Evolutionary conservation across 1,284 basidiomycete genomes (phyloP), one percentile per base, ranked within the genome.

Genomic region (Rhodotorula sp.): DNA sequence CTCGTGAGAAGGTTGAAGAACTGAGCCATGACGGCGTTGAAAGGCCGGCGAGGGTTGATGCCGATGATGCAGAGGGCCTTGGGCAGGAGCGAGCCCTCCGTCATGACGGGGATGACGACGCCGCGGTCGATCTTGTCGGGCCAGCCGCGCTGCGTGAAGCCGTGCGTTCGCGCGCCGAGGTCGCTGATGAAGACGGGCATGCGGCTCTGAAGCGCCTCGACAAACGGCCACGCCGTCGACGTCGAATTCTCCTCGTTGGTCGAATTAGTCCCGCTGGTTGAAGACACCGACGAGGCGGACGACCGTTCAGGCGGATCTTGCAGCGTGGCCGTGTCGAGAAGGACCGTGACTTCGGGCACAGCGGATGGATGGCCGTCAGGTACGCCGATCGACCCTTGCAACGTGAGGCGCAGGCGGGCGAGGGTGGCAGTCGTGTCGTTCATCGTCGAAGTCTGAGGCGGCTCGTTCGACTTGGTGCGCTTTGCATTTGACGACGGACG

Each of bases 1-100:
- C 71, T 62, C 7, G 68, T 52, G 42, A 75, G 54, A 45, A 75
- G 63, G 25, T 64, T 54, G 45, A 71, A 58, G 46, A 68, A 74
- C 19, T 64, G 67, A 1, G 55, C 61, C 60, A 62, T 70, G 19
- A 71, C 45, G 16, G 42, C 34, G 56, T 66, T 66, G 41, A 42
- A 66, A 13, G 64, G 64, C 9, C 64, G 44, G 81, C 13, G 80
- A 74, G 68, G 80, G 77, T 74, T 84, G 80, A 60, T 79, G 7
- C 83, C 83, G 5, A 84, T 68, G 49, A 84, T 78, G 14, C 82
- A 67, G 1, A 83, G 77, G 2, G 80, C 78, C n/a, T 70, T 71
- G 2, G 82, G 81, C 0, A 80, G 53, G 4, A 72, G 77, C 12
- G 79, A 77, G 12, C 80, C 80, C 17, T 77, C 75, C 60, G 80